Evolutionary conservation across 257 asterid species (phyloP).

Genomic region (Plantago elongata): DNA sequence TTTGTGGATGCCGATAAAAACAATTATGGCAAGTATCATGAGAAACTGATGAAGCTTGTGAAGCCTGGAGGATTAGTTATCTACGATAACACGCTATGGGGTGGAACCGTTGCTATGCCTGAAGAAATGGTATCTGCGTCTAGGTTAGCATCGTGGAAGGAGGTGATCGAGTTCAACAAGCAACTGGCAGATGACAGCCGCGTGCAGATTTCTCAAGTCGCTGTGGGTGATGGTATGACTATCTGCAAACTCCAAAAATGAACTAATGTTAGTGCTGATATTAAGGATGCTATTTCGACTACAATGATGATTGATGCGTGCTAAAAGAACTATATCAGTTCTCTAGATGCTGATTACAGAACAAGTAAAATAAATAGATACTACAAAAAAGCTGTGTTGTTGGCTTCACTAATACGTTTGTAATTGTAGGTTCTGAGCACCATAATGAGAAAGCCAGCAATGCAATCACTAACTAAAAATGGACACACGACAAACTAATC

Average conservation of each 20-base stretch:
- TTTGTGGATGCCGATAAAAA: slow-evolving; percentile 31
- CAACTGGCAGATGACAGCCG: slow-evolving; percentile 12
- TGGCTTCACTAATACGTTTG: no score
- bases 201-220: slow-evolving; percentile 16
- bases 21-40: slow-evolving; percentile 28
- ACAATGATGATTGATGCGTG: no score
- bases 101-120: slow-evolving; percentile 25
- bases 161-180: slow-evolving; percentile 17
- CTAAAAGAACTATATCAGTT: no score
- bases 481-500: no score
- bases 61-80: slow-evolving; percentile 26
- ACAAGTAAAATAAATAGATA: no score
- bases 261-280: no score
- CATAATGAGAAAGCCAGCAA: no score
- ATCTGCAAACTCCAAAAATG: slow-evolving; percentile 2
- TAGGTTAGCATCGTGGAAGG: slow-evolving; percentile 1
- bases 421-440: no score
- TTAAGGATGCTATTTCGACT: no score
- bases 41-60: slow-evolving; percentile 23
- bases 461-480: no score
- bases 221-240: slow-evolving; percentile 15
- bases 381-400: no score
- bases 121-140: slow-evolving; percentile 3
- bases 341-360: no score
- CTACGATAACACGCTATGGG: slow-evolving; percentile 33